Percentiles rank a stretch among this genome's conserved stretches.
Conservation (phyloP, 2,329 filamentous ascomycete genomes). For the Fusarium tuaranense region DNA sequence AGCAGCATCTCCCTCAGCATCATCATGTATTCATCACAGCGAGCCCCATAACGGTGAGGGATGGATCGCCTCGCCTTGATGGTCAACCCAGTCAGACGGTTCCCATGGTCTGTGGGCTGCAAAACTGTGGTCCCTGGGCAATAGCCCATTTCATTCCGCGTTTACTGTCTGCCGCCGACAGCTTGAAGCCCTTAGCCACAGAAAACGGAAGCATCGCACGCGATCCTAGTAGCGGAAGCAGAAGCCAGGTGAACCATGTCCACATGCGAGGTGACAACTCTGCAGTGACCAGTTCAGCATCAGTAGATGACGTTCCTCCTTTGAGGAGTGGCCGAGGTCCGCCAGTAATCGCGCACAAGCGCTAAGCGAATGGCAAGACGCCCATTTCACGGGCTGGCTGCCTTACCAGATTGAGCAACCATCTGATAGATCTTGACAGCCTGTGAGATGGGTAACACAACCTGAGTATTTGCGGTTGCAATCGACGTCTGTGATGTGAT, state of each 20-base stretch:
- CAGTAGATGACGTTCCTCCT: conserved; percentile 2
- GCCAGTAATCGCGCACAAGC: conserved; percentile 10
- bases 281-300: neutral
- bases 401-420: conserved; percentile 22
- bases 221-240: neutral
- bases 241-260: conserved; percentile 5
- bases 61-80: conserved; percentile 17
- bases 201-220: neutral
- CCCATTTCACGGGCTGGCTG: conserved; percentile 9
- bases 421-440: conserved; percentile 22
- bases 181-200: neutral
- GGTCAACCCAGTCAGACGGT: conserved; percentile 13
- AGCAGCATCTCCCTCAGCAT: conserved; percentile 22
- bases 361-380: conserved; percentile 19
- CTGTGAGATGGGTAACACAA: neutral
- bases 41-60: conserved; percentile 24
- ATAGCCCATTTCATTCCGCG: neutral
- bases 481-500: neutral
- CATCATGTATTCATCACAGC: conserved; percentile 27
- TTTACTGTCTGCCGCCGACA: neutral
- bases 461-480: neutral
- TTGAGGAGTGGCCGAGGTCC: neutral
- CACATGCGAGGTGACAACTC: conserved; percentile 3
- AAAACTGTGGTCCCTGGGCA: neutral
- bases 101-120: conserved; percentile 12